These are phyloP conservation scores for Tuber melanosporum DNA, from an alignment of 495 filamentous ascomycete species.

Conservation along the genomic window DNA sequence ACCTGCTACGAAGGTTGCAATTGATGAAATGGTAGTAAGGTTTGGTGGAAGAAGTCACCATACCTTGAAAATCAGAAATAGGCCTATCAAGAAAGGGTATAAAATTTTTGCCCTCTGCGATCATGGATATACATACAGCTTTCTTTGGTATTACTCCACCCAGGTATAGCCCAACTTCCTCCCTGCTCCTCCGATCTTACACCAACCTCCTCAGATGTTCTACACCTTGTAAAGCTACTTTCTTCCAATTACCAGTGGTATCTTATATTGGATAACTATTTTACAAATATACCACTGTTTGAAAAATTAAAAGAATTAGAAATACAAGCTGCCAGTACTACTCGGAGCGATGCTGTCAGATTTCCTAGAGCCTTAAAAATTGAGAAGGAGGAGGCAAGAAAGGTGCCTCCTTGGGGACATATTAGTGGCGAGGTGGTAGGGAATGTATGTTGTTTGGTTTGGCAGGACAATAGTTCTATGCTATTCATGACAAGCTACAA, in stretches of 20 bases:
- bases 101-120: conserved; percentile 14
- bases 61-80: conserved; percentile 15
- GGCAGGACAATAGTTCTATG: conserved; percentile 7
- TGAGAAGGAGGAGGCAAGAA: neutral
- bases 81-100: conserved; percentile 12
- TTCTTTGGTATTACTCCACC: conserved; percentile 1
- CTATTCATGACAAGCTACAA: conserved; percentile 11
- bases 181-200: neutral
- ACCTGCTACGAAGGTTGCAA: conserved; percentile 8
- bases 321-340: neutral
- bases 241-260: neutral
- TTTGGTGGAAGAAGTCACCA: conserved; percentile 10
- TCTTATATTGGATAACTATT: conserved; percentile 15
- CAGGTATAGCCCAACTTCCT: neutral
- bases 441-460: too few species aligned
- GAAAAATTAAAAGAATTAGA: neutral
- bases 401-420: neutral
- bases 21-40: conserved; percentile 20
- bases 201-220: conserved; percentile 1
- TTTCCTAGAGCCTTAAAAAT: conserved; percentile 11
- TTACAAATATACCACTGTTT: conserved; percentile 9
- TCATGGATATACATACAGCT: too few species aligned
- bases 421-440: neutral
- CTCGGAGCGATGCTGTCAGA: neutral
- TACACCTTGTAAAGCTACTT: neutral